A percentile compares a stretch with the other conserved stretches of the same genome.
These are phyloP conservation scores for Gonium pectorale DNA, from an alignment of 139 green algal species.

Conservation along the genomic window DNA sequence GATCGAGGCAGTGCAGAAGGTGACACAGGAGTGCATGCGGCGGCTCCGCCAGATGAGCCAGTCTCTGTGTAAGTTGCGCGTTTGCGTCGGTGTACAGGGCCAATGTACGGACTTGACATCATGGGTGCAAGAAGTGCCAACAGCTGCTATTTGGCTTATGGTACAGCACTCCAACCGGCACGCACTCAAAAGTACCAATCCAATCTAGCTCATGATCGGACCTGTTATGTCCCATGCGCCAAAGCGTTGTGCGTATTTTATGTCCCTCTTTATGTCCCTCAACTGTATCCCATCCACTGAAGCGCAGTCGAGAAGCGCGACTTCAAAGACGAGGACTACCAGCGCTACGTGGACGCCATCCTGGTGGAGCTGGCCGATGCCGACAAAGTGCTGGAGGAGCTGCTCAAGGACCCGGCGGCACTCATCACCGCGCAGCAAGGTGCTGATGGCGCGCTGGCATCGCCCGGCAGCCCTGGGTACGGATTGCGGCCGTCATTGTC, in stretches of 20 bases:
- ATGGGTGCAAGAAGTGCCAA: too few species aligned
- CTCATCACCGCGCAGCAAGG: neutral
- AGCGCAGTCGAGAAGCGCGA: conserved; percentile 55
- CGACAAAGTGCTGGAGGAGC: conserved; percentile 43
- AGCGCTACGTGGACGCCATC: conserved; percentile 46
- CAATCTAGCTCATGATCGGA: too few species aligned
- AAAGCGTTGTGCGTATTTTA: neutral
- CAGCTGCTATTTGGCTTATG: too few species aligned
- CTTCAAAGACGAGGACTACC: conserved; percentile 59
- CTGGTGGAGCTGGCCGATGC: conserved; percentile 54
- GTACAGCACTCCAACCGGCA: too few species aligned
- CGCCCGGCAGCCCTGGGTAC: neutral
- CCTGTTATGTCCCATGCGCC: too few species aligned
- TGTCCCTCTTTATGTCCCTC: too few species aligned
- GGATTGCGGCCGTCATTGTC: too few species aligned
- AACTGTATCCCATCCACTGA: neutral
- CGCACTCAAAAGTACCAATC: too few species aligned
- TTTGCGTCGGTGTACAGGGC: too few species aligned
- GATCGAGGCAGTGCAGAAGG: conserved; percentile 58
- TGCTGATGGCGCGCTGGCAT: neutral
- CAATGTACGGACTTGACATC: too few species aligned
- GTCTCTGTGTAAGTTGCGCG: conserved; percentile 49
- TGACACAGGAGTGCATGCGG: conserved; percentile 47
- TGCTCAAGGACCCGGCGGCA: conserved; percentile 49
- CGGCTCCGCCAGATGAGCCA: conserved; percentile 56